A percentile compares a stretch with the other conserved stretches of the same genome.
phyloP scores from a whole-genome alignment of 2,329 filamentous ascomycete genomes.

The Macrophomina phaseolina region DNA sequence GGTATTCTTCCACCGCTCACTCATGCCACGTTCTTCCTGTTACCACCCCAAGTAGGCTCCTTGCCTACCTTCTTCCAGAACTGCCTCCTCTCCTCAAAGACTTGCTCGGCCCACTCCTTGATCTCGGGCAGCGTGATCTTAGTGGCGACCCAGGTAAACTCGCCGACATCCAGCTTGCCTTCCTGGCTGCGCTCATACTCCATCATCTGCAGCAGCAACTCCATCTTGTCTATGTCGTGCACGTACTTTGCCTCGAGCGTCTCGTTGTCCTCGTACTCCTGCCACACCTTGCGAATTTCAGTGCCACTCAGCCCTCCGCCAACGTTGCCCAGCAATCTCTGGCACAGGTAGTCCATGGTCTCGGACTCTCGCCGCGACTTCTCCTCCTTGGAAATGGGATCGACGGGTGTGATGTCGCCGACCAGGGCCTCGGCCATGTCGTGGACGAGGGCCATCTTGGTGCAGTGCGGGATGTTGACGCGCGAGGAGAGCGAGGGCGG shows the following conservation, averaged over 20 bases:
- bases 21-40: conserved; percentile 10
- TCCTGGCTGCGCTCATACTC: conserved; percentile 84
- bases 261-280: conserved; percentile 89
- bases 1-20: neutral
- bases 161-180: conserved; percentile 74
- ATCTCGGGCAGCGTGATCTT: conserved; percentile 79
- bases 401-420: conserved; percentile 94
- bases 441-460: conserved; percentile 93
- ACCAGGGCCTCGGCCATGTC: conserved; percentile 97
- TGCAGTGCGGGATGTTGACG: conserved; percentile 82
- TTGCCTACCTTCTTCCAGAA: conserved; percentile 67
- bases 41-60: conserved; percentile 32
- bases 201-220: conserved; percentile 91
- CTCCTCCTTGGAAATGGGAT: conserved; percentile 82
- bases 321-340: conserved; percentile 73
- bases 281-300: conserved; percentile 81
- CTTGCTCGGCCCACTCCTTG: conserved; percentile 75
- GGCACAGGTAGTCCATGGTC: conserved; percentile 90
- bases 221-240: conserved; percentile 97
- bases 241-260: conserved; percentile 89
- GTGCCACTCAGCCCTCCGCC: conserved; percentile 71
- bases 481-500: conserved; percentile 73
- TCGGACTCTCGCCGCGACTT: conserved; percentile 85
- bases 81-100: conserved; percentile 75
- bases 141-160: conserved; percentile 81